Evolutionary conservation across 1,284 basidiomycete genomes (phyloP), one percentile per base, ranked within the genome.

Genomic region (Boletus mariae): DNA sequence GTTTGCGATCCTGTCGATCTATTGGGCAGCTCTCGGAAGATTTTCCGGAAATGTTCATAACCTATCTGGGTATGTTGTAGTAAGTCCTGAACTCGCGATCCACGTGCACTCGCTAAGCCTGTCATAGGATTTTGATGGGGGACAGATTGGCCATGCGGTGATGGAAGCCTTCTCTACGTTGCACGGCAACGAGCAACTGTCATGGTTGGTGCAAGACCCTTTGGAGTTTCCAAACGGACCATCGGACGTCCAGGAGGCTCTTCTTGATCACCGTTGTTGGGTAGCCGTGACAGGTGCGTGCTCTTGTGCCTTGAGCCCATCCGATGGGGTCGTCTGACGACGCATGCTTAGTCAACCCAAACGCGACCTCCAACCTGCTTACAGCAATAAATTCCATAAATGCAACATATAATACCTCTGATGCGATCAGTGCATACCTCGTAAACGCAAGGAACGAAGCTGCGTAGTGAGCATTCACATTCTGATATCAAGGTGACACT

Each of bases 61-160:
- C 23, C 51, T 76, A 37, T 62, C 70, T 31, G 73, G 71, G 1
- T 76, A 64, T 61, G 65, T 74, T 3, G 68, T 74, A 15, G 74
- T 76, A 52, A 53, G 73, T 65, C 3, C 26, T 40, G 8, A 32
- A 12, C 25, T 28, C 3, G 17, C 20, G 8, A n/a, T 7, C 23
- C 13, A 32, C 42, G 6, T 25, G 1, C 10, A n/a, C 45, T 45
- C 8, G 23, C 45, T 55, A 3, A 55, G 8, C 23, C 10, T 32
- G 26, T 43, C 20, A 12, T 47, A 83, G 80, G 79, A 83, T 59
- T 83, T 82, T 55, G 82, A 83, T 51, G 77, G 76, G 13, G 74
- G 68, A 10, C 52, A 63, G 8, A 64, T 82, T 17, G 80, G 82
- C 3, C 66, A 72, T 44, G 59, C 61, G 0, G 74, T 82, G n/a